Percentiles rank a stretch among this genome's conserved stretches.
phyloP scores from a whole-genome alignment of 1,284 basidiomycete genomes.

The Moesziomyces sp. region DNA sequence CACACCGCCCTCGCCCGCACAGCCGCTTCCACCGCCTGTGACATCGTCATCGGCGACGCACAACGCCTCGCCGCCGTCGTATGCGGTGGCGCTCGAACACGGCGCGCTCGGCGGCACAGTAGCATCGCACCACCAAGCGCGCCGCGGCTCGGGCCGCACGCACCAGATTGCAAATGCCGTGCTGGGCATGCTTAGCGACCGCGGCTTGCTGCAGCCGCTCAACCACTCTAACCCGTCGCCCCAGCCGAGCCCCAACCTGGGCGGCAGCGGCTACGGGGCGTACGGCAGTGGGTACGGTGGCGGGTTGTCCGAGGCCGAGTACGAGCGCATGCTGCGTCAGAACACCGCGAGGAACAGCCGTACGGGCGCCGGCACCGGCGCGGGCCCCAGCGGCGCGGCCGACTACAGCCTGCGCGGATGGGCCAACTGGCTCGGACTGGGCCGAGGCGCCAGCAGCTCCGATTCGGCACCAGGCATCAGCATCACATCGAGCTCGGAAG shows the following conservation, averaged over 20 bases:
- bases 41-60: not conserved
- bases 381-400: not conserved
- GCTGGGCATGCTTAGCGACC: slow-evolving; percentile 55
- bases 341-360: slow-evolving; percentile 39
- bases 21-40: slow-evolving; percentile 11
- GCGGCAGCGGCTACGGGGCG: slow-evolving; percentile 15
- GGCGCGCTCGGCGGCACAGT: slow-evolving; percentile 39
- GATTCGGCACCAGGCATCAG: not conserved
- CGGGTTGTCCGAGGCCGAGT: slow-evolving; percentile 42
- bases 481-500: not conserved
- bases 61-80: slow-evolving; percentile 26
- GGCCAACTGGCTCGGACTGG: slow-evolving; percentile 34
- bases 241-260: slow-evolving; percentile 19
- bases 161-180: slow-evolving; percentile 56
- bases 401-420: slow-evolving; percentile 41
- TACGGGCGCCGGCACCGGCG: not conserved
- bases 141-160: slow-evolving; percentile 46
- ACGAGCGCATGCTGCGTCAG: slow-evolving; percentile 38
- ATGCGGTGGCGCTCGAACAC: slow-evolving; percentile 24
- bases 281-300: slow-evolving; percentile 31
- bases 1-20: slow-evolving; percentile 26
- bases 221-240: slow-evolving; percentile 38
- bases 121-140: slow-evolving; percentile 37
- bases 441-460: not conserved
- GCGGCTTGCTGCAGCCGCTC: slow-evolving; percentile 50